Conservation (phyloP, 768 basidiomycete genomes). For the Hygrocybe coccinea region DNA sequence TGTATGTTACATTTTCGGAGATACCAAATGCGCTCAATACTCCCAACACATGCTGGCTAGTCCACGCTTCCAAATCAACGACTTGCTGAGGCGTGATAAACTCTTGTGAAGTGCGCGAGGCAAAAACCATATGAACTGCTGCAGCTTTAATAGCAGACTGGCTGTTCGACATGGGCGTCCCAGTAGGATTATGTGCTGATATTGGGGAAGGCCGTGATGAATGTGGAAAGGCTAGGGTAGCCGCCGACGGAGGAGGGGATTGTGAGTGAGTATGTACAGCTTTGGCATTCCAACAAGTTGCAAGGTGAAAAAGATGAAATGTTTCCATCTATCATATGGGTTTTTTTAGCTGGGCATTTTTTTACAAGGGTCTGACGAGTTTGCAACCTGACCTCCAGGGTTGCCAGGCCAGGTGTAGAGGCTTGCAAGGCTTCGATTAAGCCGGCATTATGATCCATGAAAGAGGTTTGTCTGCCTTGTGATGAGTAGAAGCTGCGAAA, state of each 20-base stretch:
- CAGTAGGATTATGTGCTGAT: conserved; percentile 10
- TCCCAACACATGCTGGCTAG: conserved; percentile 54
- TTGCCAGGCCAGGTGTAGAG: conserved; percentile 50
- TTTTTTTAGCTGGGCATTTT: neutral
- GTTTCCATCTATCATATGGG: conserved; percentile 76
- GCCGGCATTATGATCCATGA: conserved; percentile 65
- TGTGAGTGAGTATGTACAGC: conserved; percentile 17
- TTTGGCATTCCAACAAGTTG: conserved; percentile 56
- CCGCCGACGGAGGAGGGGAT: conserved; percentile 39
- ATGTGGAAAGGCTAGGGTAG: conserved; percentile 40
- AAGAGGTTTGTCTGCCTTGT: conserved; percentile 78
- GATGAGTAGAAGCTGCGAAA: conserved; percentile 73
- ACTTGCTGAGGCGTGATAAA: conserved; percentile 74
- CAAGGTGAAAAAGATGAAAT: conserved; percentile 76
- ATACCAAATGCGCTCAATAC: conserved; percentile 49
- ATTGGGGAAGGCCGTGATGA: conserved; percentile 28
- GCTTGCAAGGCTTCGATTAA: conserved; percentile 54
- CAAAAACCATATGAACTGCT: conserved; percentile 77
- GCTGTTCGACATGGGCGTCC: conserved; percentile 22
- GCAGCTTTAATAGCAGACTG: conserved; percentile 59
- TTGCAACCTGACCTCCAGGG: conserved; percentile 55
- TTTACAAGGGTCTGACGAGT: neutral
- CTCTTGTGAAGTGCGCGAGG: conserved; percentile 62
- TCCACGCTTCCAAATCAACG: conserved; percentile 54
- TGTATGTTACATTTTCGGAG: conserved; percentile 43